Evolutionary conservation across 352 stramenopile genomes (phyloP).

Genomic region (Phytopythium boreale): DNA sequence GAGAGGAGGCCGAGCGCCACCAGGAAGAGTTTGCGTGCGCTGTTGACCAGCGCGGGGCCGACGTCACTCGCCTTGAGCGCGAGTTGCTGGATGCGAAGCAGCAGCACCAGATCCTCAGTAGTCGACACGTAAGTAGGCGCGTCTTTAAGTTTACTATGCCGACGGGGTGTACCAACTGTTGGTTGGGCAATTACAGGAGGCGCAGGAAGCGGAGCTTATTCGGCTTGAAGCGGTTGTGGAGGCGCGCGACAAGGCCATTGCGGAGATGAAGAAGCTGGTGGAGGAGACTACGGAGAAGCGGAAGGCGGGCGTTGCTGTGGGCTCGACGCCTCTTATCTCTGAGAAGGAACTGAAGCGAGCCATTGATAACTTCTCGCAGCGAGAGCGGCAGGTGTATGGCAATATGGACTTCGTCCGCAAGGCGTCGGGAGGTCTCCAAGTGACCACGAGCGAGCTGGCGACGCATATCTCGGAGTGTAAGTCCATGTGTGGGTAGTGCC

Average conservation of each 20-base stretch:
- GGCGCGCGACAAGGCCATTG: not conserved
- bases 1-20: not conserved
- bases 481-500: not conserved
- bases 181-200: not conserved
- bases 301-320: too few species aligned
- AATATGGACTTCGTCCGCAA: constrained; percentile 18
- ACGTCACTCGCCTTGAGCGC: not conserved
- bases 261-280: not conserved
- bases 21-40: constrained; percentile 4
- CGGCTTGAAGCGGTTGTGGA: not conserved
- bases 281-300: not conserved
- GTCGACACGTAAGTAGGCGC: not conserved
- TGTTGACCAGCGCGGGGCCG: constrained; percentile 8
- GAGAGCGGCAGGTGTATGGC: constrained; percentile 14
- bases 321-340: not conserved
- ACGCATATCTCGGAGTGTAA: constrained; percentile 20
- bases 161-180: not conserved
- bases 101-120: not conserved
- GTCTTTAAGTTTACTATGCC: not conserved
- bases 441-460: constrained; percentile 7
- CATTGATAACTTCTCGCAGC: constrained; percentile 7
- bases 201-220: not conserved
- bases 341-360: constrained; percentile 7
- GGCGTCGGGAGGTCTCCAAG: constrained; percentile 14
- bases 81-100: constrained; percentile 4